Evolutionary conservation across 176 grass and related monocot genomes (phyloP).

Genomic region (Zea luxurians): DNA sequence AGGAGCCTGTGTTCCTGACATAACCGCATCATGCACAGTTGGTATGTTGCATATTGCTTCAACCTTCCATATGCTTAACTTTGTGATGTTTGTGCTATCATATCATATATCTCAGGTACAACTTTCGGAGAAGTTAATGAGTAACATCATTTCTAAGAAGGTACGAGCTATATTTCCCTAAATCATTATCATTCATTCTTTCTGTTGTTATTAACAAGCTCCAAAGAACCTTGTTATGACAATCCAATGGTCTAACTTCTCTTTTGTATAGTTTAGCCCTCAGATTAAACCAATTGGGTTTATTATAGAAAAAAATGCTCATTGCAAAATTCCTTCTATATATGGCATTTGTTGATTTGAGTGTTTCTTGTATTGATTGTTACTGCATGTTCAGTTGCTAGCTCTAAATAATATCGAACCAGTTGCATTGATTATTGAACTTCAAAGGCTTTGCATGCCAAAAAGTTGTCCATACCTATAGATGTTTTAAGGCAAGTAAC

Average conservation of each 20-base stretch:
- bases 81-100: constrained; percentile 27
- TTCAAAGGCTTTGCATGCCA: not conserved
- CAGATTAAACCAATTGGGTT: constrained; percentile 1
- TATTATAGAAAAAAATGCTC: not conserved
- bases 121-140: constrained; percentile 97
- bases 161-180: constrained; percentile 31
- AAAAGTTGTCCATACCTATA: constrained; percentile 6
- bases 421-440: constrained; percentile 1
- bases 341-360: not conserved
- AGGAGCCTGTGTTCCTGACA: not conserved
- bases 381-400: not conserved
- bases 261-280: not conserved
- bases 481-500: not conserved
- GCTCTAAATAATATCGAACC: not conserved
- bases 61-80: not conserved
- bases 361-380: not conserved
- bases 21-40: constrained; percentile 13
- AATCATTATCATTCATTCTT: constrained; percentile 10
- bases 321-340: constrained; percentile 14
- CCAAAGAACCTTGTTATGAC: not conserved
- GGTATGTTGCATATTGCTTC: not conserved
- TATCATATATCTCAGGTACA: constrained; percentile 64
- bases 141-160: constrained; percentile 93
- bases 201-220: not conserved
- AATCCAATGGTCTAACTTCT: constrained; percentile 18